Percentiles rank a stretch among this genome's conserved stretches.
phyloP scores from a whole-genome alignment of 306 rosid genomes.

The Astragalus glycyphyllos region DNA sequence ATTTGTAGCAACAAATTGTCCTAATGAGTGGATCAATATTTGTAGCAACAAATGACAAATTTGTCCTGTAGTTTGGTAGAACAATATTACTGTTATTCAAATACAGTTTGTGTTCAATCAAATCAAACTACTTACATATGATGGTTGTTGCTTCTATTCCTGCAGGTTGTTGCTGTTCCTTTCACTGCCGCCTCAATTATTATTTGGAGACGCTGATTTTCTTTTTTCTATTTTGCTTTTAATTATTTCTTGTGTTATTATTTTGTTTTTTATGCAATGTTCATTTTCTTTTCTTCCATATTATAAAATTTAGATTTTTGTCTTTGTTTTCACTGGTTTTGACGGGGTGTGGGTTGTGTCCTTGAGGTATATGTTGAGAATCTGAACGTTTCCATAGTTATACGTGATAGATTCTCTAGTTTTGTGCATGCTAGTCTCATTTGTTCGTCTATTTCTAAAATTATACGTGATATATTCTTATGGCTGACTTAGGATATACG shows the following conservation, averaged over 20 bases:
- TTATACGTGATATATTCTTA: neutral
- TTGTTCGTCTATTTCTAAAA: neutral
- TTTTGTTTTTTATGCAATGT: constrained; percentile 31
- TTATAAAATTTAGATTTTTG: constrained; percentile 34
- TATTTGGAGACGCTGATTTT: constrained; percentile 49
- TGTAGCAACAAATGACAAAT: neutral
- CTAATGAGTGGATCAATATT: neutral
- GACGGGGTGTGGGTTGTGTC: constrained; percentile 32
- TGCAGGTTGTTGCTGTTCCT: constrained; percentile 54
- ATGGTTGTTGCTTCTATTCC: constrained; percentile 20
- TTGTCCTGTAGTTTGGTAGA: constrained; percentile 8
- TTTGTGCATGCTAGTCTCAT: neutral
- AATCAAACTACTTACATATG: constrained; percentile 1
- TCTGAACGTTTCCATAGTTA: neutral
- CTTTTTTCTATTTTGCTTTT: neutral
- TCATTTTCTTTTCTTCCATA: constrained; percentile 21
- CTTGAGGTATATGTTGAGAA: constrained; percentile 28
- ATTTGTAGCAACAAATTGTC: constrained; percentile 1
- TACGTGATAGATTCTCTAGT: constrained; percentile 29
- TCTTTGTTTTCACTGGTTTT: constrained; percentile 40
- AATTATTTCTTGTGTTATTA: constrained; percentile 34
- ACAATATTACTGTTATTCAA: constrained; percentile 23
- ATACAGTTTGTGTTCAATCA: neutral
- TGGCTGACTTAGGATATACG: too few species aligned
- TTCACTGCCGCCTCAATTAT: constrained; percentile 55